A percentile compares a stretch with the other conserved stretches of the same genome.
These are phyloP conservation scores for Rhodotorula kratochvilovae DNA, from an alignment of 768 basidiomycete species.

Conservation along the genomic window DNA sequence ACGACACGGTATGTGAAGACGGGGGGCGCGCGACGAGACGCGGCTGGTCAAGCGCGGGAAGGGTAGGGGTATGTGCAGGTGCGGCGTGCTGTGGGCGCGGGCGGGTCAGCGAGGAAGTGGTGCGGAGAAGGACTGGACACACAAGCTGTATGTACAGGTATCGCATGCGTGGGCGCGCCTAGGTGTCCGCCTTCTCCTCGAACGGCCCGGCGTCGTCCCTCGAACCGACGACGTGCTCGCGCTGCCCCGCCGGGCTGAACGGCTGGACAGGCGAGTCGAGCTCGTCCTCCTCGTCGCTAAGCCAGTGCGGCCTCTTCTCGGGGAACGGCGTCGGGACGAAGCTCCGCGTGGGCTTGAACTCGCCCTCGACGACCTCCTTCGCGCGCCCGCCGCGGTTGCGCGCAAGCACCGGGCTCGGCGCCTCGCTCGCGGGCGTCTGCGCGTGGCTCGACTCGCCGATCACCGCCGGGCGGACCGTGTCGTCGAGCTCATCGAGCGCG, in stretches of 20 bases:
- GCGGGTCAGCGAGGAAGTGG: too few relatives aligned
- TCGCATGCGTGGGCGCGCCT: too few relatives aligned
- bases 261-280: background rate
- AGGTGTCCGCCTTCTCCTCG: background rate
- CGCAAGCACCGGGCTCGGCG: background rate
- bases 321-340: conserved; percentile 27
- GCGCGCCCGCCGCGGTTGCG: background rate
- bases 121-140: too few relatives aligned
- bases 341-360: conserved; percentile 1
- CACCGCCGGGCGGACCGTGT: conserved; percentile 13
- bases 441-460: conserved; percentile 21
- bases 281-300: conserved; percentile 19
- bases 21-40: too few relatives aligned
- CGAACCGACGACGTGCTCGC: background rate
- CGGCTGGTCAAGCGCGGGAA: too few relatives aligned
- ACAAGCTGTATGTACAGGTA: too few relatives aligned
- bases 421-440: conserved; percentile 12
- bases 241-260: background rate
- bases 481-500: conserved; percentile 22
- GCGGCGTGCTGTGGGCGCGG: too few relatives aligned
- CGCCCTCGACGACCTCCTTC: background rate
- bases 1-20: too few relatives aligned
- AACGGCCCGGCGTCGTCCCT: background rate
- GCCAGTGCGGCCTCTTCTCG: background rate
- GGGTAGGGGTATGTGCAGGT: too few relatives aligned